Evolutionary conservation across 306 rosid genomes (phyloP), one percentile per base, ranked within the genome.

Genomic region (Bauhinia variegata): DNA sequence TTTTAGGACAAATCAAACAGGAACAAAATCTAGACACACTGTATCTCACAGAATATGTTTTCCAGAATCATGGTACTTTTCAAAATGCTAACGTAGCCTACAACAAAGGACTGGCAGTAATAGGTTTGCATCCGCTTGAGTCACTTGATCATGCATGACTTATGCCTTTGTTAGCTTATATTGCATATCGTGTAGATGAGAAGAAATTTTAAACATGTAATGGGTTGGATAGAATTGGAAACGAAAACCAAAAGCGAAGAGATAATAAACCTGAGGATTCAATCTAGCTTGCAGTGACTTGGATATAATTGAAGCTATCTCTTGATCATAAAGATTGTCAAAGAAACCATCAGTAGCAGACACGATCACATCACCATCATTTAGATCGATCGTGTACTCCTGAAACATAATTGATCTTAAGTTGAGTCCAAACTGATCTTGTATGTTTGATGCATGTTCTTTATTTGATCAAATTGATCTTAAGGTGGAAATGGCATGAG

Each of bases 341-440:
- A 90, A 87, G 55, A 90, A 89, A 70, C 95, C 97, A 50, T 90
- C 87, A 5, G 95, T 90, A 69, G 85, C 95, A 11, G 78, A 73
- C 37, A 87, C 69, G 76, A 90, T 75, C 61, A 85, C 83, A 62
- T 90, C 97, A 31, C 95, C 95, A 11, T 72, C 87, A 13, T 84
- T 69, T 73, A 90, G 75, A 74, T 75, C 80, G 11, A 90, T 72
- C 69, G 8, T 58, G 77, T 84, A 80, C 17, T 12, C 79, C 85
- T 84, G 85, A 77, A 84, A 71, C 66, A 67, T 19, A 54, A 33
- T 63, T 77, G 23, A 60, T 17, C 17, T 50, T 28, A 38, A 63
- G 39, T 62, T 68, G 52, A n/a, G 28, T 23, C 28, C 28, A 23
- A 23, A 23, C 28, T 48, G 41, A 55, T 63, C 11, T 34, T 44